Base-by-base conservation (phyloP, 306 rosid genomes). In the Psophocarpus tetragonolobus region DNA sequence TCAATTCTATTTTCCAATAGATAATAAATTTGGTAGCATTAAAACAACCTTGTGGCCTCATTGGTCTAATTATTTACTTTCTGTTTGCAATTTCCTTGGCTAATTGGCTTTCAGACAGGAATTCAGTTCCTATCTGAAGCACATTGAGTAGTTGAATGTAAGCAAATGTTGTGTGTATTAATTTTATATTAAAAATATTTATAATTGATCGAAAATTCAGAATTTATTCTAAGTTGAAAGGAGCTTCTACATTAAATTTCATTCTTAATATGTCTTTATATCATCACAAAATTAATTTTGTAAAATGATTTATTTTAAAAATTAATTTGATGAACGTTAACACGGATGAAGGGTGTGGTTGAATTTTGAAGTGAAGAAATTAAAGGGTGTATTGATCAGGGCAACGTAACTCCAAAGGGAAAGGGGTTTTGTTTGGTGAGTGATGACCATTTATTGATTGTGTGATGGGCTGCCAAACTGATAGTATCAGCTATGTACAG, bases 341-440 rank as follows among this genome's bases (percentile, higher is more conserved):
- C n/a, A n/a, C n/a, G n/a, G n/a, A n/a, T n/a, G n/a, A 56, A 85
- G 56, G 80, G 61, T 51, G 64, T 77, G 7, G 84, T 62, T 74
- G 79, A 29, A 4, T 68, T 83, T 69, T 53, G 2, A 51, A 72
- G 88, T 56, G 63, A 70, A 68, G 73, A 71, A 74, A 24, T 73
- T n/a, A n/a, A n/a, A n/a, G 13, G 60, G 81, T 51, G 44, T 61
- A 74, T 45, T 17, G 80, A 77, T 27, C 48, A 56, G 70, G 80
- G 87, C 80, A 29, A 58, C 93, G 88, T 90, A 83, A 66, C 72
- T 81, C 45, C 83, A 76, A 88, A 85, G 96, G 84, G 62, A 88
- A 88, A 84, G 80, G 79, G 57, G 83, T 71, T 61, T 1, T 51
- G 83, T 88, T 87, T 84, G 96, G 96, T 88, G 82, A 74, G 87